Evolutionary conservation across 2,329 filamentous ascomycete species (phyloP), one percentile per base, ranked within the genome.

Genomic region (Neopestalotiopsis sp.): DNA sequence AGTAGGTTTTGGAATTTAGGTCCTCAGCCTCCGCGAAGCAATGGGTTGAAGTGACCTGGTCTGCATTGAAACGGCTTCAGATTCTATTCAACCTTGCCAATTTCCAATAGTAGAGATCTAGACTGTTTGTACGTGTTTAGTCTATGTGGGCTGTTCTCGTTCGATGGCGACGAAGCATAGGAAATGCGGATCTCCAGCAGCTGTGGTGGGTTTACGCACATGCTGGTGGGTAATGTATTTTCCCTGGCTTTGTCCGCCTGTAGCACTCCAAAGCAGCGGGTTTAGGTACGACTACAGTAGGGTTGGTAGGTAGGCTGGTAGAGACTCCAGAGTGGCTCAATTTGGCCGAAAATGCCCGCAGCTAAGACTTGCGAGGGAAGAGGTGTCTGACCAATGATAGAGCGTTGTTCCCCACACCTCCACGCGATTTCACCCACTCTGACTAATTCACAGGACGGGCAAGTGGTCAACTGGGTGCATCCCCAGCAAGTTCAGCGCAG

Each of bases 391-490:
- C 63, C 42, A 56, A 66, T 66, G 17, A 34, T 17, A n/a, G 38
- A n/a, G 30, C n/a, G 38, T 14, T 28, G 17, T 24, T 57, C 63
- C 49, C 63, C 63, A 65, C 62, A 57, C 28, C 63, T 56, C 45
- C 61, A 28, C 34, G 38, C 61, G 40, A 64, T 34, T 66, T 66
- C 42, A n/a, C 63, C 42, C 63, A 57, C 49, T 57, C 63, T 66
- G 63, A 66, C 63, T 66, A 66, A 66, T 66, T 66, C 20, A 49
- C 64, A 34, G 20, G 40, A 65, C 45, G 32, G 30, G 64, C 56
- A 45, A 28, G 32, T 59, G 34, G 30, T 57, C 65, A 28, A 34
- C 32, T 24, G 14, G 30, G 65, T 38, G 65, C 40, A 67, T 67
- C 34, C 65, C 65, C 56, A 42, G 63, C 45, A 28, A 38, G 28